These are phyloP conservation scores for Pseudohalonectria lignicola DNA, from an alignment of 2,329 filamentous ascomycete genomes.

Conservation along the genomic window DNA sequence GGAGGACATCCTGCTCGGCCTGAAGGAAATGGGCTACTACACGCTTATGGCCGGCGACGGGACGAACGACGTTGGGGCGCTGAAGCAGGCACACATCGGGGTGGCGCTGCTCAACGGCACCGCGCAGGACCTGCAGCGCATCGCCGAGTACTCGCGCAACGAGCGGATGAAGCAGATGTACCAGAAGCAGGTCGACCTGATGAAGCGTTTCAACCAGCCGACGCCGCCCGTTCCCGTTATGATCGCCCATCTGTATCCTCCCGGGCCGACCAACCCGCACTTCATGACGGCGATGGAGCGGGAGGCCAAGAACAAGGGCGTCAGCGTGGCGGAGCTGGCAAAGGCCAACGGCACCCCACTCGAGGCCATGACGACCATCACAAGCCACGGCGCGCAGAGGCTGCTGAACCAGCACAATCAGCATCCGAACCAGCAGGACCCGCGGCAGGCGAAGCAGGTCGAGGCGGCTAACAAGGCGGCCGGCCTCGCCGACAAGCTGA, in stretches of 20 bases:
- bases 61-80: constrained; percentile 92
- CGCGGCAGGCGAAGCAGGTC: constrained; percentile 47
- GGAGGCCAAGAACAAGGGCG: constrained; percentile 70
- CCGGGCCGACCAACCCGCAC: constrained; percentile 84
- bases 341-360: constrained; percentile 34
- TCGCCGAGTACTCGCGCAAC: constrained; percentile 85
- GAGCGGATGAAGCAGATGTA: constrained; percentile 99
- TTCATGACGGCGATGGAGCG: constrained; percentile 85
- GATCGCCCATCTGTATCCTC: constrained; percentile 91
- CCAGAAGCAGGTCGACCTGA: constrained; percentile 85
- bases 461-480: constrained; percentile 63
- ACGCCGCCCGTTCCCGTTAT: constrained; percentile 81
- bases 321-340: constrained; percentile 47
- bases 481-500: constrained; percentile 76
- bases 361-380: constrained; percentile 47
- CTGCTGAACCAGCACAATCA: constrained; percentile 42
- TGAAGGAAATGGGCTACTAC: constrained; percentile 95
- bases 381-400: constrained; percentile 53
- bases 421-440: constrained; percentile 39
- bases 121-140: constrained; percentile 79
- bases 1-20: constrained; percentile 91
- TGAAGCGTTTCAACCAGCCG: constrained; percentile 92
- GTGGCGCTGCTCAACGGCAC: constrained; percentile 94
- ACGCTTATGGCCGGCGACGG: constrained; percentile 98
- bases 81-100: constrained; percentile 97